phyloP scores from a whole-genome alignment of 2,329 filamentous ascomycete genomes.

The Cephalotrichum gorgonifer region DNA sequence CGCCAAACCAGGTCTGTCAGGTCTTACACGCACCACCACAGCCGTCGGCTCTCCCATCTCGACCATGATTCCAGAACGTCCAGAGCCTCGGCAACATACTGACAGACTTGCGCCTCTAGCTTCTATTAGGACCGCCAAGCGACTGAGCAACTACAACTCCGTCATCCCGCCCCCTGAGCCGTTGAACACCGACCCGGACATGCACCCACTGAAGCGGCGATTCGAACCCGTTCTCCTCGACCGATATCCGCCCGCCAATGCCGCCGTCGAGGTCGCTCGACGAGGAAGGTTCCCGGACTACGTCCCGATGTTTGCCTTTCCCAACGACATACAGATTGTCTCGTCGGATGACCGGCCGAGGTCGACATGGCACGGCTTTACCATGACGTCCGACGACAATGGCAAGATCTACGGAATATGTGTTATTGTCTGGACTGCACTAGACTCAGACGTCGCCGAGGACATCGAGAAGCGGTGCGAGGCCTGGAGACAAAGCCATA shows the following conservation, averaged over 20 bases:
- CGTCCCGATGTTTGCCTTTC: slow-evolving; percentile 98
- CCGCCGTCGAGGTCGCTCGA: slow-evolving; percentile 67
- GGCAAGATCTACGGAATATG: slow-evolving; percentile 87
- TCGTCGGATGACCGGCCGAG: slow-evolving; percentile 88
- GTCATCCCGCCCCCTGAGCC: slow-evolving; percentile 92
- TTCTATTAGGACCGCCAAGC: slow-evolving; percentile 67
- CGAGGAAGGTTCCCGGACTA: slow-evolving; percentile 91
- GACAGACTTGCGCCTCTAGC: slow-evolving; percentile 22
- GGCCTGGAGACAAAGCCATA: slow-evolving; percentile 73
- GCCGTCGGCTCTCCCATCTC: neutral
- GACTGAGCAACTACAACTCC: slow-evolving; percentile 95
- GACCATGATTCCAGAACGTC: neutral
- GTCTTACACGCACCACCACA: slow-evolving; percentile 5
- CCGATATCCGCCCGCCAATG: slow-evolving; percentile 77
- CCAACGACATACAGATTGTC: slow-evolving; percentile 94
- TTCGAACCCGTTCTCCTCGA: slow-evolving; percentile 97
- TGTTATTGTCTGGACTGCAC: slow-evolving; percentile 83
- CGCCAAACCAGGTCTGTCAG: slow-evolving; percentile 54
- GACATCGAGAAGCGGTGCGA: slow-evolving; percentile 77
- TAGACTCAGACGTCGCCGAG: slow-evolving; percentile 72
- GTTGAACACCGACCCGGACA: slow-evolving; percentile 77
- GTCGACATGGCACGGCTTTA: slow-evolving; percentile 98
- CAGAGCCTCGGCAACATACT: slow-evolving; percentile 1
- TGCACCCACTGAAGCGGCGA: slow-evolving; percentile 88
- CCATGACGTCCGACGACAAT: slow-evolving; percentile 90